phyloP scores from a whole-genome alignment of 2,329 filamentous ascomycete species.

The Epichloe gansuensis region DNA sequence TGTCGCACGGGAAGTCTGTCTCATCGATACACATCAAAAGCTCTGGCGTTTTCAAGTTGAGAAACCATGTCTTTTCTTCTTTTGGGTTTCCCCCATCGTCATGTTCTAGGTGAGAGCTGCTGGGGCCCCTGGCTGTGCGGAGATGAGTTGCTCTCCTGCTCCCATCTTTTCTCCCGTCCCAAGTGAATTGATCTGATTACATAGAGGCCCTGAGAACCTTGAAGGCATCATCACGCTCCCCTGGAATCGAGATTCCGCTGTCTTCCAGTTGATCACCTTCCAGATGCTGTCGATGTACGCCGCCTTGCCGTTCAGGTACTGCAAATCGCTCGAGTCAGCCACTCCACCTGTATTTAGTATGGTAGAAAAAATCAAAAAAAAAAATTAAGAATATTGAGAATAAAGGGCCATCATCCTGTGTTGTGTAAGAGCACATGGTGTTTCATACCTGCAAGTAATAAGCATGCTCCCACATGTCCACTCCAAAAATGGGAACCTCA shows the following conservation, averaged over 20 bases:
- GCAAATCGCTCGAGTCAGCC: slow-evolving; percentile 19
- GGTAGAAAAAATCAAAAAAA: background rate
- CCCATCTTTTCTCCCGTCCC: no score
- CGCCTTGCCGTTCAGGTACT: slow-evolving; percentile 67
- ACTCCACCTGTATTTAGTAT: background rate
- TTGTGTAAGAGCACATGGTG: background rate
- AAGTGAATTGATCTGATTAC: slow-evolving; percentile 11
- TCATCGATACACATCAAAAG: background rate
- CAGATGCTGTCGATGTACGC: slow-evolving; percentile 67
- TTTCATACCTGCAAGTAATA: slow-evolving; percentile 64
- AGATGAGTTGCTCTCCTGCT: no score
- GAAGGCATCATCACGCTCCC: slow-evolving; percentile 35
- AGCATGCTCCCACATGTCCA: slow-evolving; percentile 92
- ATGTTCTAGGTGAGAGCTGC: no score
- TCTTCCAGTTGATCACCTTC: slow-evolving; percentile 70
- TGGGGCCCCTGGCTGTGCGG: no score
- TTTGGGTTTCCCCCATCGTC: no score
- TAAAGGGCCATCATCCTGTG: no score
- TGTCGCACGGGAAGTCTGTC: background rate
- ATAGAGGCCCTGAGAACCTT: slow-evolving; percentile 31
- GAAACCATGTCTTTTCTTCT: no score
- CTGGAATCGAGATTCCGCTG: slow-evolving; percentile 49
- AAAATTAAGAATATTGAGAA: slow-evolving; percentile 2
- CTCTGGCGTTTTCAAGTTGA: no score
- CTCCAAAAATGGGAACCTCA: slow-evolving; percentile 58